Conservation (phyloP, 257 asterid species). For the Verbena officinalis region DNA sequence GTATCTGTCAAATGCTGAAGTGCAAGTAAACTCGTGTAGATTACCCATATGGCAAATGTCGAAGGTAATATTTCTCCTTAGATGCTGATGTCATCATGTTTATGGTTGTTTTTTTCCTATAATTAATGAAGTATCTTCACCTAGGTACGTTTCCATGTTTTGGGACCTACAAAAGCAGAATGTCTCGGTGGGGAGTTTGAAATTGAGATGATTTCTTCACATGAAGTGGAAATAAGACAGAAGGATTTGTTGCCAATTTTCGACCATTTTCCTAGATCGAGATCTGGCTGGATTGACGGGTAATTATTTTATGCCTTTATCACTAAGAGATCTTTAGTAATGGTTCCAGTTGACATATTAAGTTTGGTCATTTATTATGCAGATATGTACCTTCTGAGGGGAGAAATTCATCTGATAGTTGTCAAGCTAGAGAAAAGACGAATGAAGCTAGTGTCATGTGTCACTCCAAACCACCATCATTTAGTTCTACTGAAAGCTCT, state of each 20-base stretch:
- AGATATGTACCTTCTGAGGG: constrained; percentile 34
- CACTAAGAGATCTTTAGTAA: background rate
- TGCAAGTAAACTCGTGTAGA: constrained; percentile 37
- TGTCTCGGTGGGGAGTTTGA: constrained; percentile 38
- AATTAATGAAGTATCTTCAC: background rate
- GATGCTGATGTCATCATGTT: background rate
- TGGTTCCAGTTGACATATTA: background rate
- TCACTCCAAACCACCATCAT: constrained; percentile 45
- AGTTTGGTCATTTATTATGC: background rate
- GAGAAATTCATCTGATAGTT: constrained; percentile 27
- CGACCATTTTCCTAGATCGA: constrained; percentile 35
- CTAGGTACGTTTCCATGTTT: constrained; percentile 36
- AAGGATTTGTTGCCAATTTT: constrained; percentile 40
- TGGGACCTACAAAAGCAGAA: constrained; percentile 28
- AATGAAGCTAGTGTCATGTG: constrained; percentile 35
- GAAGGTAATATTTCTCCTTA: constrained; percentile 29
- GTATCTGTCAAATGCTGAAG: constrained; percentile 43
- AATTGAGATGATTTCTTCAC: constrained; percentile 34
- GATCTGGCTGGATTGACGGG: constrained; percentile 33
- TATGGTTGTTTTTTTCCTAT: background rate
- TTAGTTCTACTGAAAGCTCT: constrained; percentile 48
- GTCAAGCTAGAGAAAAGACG: constrained; percentile 27
- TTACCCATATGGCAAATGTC: constrained; percentile 43
- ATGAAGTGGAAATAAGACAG: constrained; percentile 40
- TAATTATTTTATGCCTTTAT: background rate